Evolutionary conservation across 164 flowering plant species (phyloP), one percentile per base, ranked within the genome.

Genomic region (Cinnamomum chago): DNA sequence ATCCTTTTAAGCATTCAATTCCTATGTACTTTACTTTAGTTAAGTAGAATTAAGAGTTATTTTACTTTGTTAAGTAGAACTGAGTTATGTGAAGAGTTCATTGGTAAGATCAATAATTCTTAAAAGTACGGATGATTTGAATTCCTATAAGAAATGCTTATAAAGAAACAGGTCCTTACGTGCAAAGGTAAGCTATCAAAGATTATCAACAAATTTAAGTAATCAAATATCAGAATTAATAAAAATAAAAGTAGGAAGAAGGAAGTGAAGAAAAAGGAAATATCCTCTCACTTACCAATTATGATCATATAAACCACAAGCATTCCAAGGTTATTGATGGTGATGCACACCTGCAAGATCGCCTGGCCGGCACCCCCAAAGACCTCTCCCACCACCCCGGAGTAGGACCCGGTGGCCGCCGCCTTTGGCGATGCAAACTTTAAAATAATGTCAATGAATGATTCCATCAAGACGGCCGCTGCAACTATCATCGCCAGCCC

Each of bases 221-320:
- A 3, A 0, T 30, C 33, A 30, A 30, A 30, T 30, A 30, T 30
- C 62, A 15, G 7, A 12, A 2, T 62, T n/a, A 62, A 24, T 1
- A 25, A 5, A 30, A 30, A 0, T 0, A 30, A 30, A 30, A 30
- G 35, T 0, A 30, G 5, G 35, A 30, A 30, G 35, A 5, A 30
- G 1, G 6, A 30, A 30, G 35, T 30, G 24, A 10, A 23, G 6
- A 22, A 14, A 64, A 64, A 23, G 28, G 67, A 64, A 22, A 22
- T 24, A 24, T 64, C 17, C 17, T 23, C 6, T 11, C 71, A 2
- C 72, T 25, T 81, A 92, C 95, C 97, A 22, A 93, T 91, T 70
- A 92, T 93, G 83, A 93, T 92, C 94, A 93, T 84, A 87, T 92
- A 93, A 33, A 90, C 94, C 50, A 93, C 81, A 25, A 93, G 93